Evolutionary conservation across 176 grass and related monocot species (phyloP).

Genomic region (Aegilops tauschii): DNA sequence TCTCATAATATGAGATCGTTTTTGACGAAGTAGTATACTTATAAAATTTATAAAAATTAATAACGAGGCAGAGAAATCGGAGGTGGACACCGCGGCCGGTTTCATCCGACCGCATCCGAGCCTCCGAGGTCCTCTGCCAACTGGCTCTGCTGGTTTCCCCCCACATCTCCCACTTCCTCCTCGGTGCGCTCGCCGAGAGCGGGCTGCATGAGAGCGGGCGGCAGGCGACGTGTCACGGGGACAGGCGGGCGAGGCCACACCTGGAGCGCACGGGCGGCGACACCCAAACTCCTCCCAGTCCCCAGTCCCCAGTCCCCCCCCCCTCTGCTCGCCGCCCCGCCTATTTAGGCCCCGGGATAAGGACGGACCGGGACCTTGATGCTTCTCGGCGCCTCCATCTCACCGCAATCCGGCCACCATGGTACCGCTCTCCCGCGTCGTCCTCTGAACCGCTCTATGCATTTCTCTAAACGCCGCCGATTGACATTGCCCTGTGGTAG

Average conservation of each 20-base stretch:
- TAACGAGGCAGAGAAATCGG: no score
- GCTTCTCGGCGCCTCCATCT: background rate
- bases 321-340: background rate
- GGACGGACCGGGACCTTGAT: background rate
- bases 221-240: constrained; percentile 41
- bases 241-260: constrained; percentile 12
- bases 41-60: no score
- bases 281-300: constrained; percentile 2
- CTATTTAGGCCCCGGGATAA: constrained; percentile 2
- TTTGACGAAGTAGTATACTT: no score
- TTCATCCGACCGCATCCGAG: no score
- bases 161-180: no score
- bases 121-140: no score
- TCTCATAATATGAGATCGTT: no score
- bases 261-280: constrained; percentile 29
- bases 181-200: no score
- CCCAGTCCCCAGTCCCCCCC: background rate
- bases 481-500: background rate
- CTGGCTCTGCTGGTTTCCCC: no score
- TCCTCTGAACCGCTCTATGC: background rate
- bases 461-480: background rate
- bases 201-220: background rate
- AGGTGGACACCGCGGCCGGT: no score
- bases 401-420: constrained; percentile 9
- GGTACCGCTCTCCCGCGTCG: background rate